Conservation (phyloP, 129 eudicot species). For the Ambrosia trifida region DNA sequence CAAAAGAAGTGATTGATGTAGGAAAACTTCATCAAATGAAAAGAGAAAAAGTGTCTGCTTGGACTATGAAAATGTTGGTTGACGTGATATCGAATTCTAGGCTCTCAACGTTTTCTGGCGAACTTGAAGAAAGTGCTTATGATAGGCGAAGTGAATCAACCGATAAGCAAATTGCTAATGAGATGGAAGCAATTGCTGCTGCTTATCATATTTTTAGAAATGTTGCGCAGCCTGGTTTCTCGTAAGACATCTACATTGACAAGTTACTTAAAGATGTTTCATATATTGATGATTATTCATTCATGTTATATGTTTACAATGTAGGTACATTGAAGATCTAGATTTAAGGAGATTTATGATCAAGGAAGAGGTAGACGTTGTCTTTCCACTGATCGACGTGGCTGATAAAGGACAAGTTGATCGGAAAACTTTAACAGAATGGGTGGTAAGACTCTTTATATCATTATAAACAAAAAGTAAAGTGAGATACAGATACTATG, state of each 20-base stretch:
- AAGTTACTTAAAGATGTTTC: not conserved
- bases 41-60: conserved; percentile 84
- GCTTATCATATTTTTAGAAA: conserved; percentile 79
- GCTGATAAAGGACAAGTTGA: conserved; percentile 65
- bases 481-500: no score
- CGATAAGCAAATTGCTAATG: conserved; percentile 68
- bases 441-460: conserved; percentile 72
- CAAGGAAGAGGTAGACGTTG: conserved; percentile 79
- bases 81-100: conserved; percentile 72
- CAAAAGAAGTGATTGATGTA: conserved; percentile 70
- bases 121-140: conserved; percentile 61
- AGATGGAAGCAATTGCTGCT: conserved; percentile 92
- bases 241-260: conserved; percentile 42
- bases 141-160: conserved; percentile 53
- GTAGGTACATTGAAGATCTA: conserved; percentile 67
- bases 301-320: not conserved
- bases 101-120: conserved; percentile 67
- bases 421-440: conserved; percentile 62
- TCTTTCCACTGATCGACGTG: conserved; percentile 71
- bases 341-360: conserved; percentile 83
- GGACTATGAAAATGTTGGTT: conserved; percentile 86
- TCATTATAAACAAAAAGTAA: no score
- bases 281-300: not conserved
- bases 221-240: conserved; percentile 63
- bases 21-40: conserved; percentile 79